Evolutionary conservation across 192 early-diverging fungal species (phyloP).

Genomic region (Gigaspora rosea): DNA sequence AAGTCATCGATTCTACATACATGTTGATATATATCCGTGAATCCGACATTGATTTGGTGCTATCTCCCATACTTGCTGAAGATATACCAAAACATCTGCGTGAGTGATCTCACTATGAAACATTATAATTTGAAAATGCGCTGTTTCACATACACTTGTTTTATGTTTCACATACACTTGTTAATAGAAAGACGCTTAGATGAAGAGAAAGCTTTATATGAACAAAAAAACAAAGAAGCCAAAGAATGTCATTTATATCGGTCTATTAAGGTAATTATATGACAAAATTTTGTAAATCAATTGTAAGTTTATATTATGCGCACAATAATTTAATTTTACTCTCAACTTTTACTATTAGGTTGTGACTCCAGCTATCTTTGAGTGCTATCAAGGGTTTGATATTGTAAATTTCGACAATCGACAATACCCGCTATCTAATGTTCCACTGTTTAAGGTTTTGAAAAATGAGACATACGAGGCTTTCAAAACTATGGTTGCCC

Average conservation of each 20-base stretch:
- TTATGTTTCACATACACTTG: background rate
- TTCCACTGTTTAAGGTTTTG: too few relatives aligned
- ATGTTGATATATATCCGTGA: slow-evolving; percentile 98
- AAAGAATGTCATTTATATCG: slow-evolving; percentile 72
- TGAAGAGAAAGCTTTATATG: slow-evolving; percentile 62
- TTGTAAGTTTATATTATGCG: background rate
- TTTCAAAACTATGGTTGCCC: slow-evolving; percentile 57
- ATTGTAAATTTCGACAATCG: too few relatives aligned
- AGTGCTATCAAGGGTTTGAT: too few relatives aligned
- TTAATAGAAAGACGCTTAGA: slow-evolving; percentile 54
- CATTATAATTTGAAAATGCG: background rate
- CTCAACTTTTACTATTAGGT: slow-evolving; percentile 38
- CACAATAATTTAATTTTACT: background rate
- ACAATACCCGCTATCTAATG: too few relatives aligned
- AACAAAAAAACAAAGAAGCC: slow-evolving; percentile 50
- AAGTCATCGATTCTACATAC: slow-evolving; percentile 68
- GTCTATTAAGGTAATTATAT: slow-evolving; percentile 53
- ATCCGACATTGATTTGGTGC: slow-evolving; percentile 65
- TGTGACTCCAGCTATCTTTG: slow-evolving; percentile 66
- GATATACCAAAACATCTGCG: too few relatives aligned
- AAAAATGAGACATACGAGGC: slow-evolving; percentile 5
- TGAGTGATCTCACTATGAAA: slow-evolving; percentile 5
- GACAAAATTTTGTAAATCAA: background rate
- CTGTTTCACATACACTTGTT: too few relatives aligned
- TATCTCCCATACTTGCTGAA: slow-evolving; percentile 31